Percentiles rank a stretch among this genome's conserved stretches.
Conservation (phyloP, 2,329 filamentous ascomycete genomes). For the Colletotrichum spinosum region DNA sequence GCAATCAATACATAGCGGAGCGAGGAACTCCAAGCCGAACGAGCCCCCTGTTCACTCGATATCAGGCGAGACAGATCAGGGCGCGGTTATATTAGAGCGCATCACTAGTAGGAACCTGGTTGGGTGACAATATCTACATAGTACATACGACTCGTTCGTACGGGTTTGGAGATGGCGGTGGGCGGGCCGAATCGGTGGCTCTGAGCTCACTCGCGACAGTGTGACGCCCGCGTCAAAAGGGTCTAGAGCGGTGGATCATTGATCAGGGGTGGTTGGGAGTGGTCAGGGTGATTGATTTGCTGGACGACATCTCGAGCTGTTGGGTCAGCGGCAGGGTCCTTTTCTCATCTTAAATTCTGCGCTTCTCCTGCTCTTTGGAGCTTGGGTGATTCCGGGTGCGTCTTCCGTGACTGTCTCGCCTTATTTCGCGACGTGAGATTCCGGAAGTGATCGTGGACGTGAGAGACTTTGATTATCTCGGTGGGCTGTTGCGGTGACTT, state of each 20-base stretch:
- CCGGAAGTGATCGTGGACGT: neutral
- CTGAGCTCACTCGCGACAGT: slow-evolving; percentile 14
- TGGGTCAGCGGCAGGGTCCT: neutral
- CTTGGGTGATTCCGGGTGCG: neutral
- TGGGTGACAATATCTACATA: neutral
- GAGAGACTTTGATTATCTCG: neutral
- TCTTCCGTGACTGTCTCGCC: neutral
- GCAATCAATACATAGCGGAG: neutral
- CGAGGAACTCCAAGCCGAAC: slow-evolving; percentile 11
- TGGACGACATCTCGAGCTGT: too few relatives aligned
- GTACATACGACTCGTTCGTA: neutral
- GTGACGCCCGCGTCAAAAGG: slow-evolving; percentile 6
- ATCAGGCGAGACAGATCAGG: slow-evolving; percentile 6
- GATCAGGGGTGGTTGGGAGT: neutral
- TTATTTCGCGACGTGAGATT: neutral
- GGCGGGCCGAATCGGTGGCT: slow-evolving; percentile 34
- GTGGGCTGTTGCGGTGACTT: slow-evolving; percentile 10
- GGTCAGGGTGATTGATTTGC: neutral
- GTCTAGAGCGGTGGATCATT: slow-evolving; percentile 22
- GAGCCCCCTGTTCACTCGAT: neutral
- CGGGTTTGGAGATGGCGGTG: slow-evolving; percentile 19
- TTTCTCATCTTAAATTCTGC: slow-evolving; percentile 5
- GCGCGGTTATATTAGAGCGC: neutral
- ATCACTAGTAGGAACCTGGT: too few relatives aligned
- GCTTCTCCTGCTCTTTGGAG: too few relatives aligned